Conservation (phyloP, 805 yeast genomes). For the Nakazawaea populi region DNA sequence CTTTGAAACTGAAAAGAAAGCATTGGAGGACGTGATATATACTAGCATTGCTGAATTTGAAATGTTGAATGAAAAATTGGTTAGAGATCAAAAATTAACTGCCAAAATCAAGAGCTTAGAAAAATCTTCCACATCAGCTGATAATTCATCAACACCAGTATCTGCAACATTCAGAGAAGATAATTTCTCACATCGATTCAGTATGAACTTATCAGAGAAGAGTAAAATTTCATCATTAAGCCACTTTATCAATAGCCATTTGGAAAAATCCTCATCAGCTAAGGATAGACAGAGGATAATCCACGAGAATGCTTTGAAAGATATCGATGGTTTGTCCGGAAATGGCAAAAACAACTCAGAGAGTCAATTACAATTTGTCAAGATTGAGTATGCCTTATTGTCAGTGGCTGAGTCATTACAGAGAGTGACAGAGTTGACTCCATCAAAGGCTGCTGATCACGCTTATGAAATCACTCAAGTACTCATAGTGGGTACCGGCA, state of each 20-base stretch:
- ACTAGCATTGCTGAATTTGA: constrained; percentile 40
- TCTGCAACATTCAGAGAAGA: constrained; percentile 1
- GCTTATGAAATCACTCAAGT: constrained; percentile 64
- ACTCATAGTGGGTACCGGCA: constrained; percentile 63
- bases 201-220: constrained; percentile 23
- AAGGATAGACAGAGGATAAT: constrained; percentile 17
- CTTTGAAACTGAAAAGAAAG: constrained; percentile 65
- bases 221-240: constrained; percentile 48
- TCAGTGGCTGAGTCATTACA: constrained; percentile 74
- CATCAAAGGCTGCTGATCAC: constrained; percentile 54
- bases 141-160: constrained; percentile 2
- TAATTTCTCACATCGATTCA: constrained; percentile 22
- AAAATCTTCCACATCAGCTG: constrained; percentile 13
- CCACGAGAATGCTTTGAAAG: constrained; percentile 16
- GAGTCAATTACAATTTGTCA: constrained; percentile 30
- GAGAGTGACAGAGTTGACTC: constrained; percentile 67
- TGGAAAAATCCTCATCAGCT: constrained; percentile 36
- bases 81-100: constrained; percentile 27
- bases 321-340: constrained; percentile 5
- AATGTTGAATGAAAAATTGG: constrained; percentile 28
- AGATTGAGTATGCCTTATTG: constrained; percentile 60
- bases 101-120: constrained; percentile 21
- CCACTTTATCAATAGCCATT: constrained; percentile 48
- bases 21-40: constrained; percentile 49
- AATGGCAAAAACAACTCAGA: constrained; percentile 4